A percentile compares a stretch with the other conserved stretches of the same genome.
Evolutionary conservation across 352 stramenopile species (phyloP).

Genomic region (Phytophthora hibernalis): DNA sequence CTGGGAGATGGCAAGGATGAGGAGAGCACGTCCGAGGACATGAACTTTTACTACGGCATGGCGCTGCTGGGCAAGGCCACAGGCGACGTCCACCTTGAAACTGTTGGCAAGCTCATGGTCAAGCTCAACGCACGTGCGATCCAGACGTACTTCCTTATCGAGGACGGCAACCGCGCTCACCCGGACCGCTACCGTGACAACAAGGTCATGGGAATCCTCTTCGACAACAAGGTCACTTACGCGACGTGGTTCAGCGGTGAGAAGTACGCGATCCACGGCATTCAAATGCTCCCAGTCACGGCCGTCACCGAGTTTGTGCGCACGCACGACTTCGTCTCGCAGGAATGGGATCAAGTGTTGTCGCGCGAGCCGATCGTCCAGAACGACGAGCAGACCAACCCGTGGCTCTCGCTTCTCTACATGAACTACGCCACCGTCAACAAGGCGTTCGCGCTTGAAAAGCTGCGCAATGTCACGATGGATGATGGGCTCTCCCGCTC

Average conservation of each 20-base stretch:
- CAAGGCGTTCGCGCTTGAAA: conserved; percentile 50
- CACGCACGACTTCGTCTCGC: conserved; percentile 52
- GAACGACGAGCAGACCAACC: conserved; percentile 51
- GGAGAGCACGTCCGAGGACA: conserved; percentile 60
- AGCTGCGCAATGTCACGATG: conserved; percentile 66
- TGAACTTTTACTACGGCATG: conserved; percentile 58
- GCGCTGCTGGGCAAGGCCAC: conserved; percentile 47
- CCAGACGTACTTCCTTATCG: conserved; percentile 59
- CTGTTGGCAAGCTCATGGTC: conserved; percentile 54
- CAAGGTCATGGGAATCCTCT: conserved; percentile 77
- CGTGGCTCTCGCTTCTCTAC: conserved; percentile 83
- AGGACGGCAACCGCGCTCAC: conserved; percentile 51
- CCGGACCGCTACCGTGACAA: conserved; percentile 52
- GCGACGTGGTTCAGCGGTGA: conserved; percentile 76
- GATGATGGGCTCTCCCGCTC: conserved; percentile 79
- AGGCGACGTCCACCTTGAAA: conserved; percentile 40
- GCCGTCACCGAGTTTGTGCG: conserved; percentile 68
- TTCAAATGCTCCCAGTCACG: conserved; percentile 80
- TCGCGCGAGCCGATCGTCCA: conserved; percentile 45
- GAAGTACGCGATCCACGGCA: conserved; percentile 80
- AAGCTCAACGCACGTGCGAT: conserved; percentile 54
- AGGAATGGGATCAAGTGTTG: conserved; percentile 63
- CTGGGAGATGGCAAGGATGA: conserved; percentile 55
- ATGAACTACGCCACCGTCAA: conserved; percentile 82
- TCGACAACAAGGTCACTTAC: conserved; percentile 83